Percentiles rank a stretch among this genome's conserved stretches.
Evolutionary conservation across 208 protist species (phyloP).

Genomic region (Crithidia sp.): DNA sequence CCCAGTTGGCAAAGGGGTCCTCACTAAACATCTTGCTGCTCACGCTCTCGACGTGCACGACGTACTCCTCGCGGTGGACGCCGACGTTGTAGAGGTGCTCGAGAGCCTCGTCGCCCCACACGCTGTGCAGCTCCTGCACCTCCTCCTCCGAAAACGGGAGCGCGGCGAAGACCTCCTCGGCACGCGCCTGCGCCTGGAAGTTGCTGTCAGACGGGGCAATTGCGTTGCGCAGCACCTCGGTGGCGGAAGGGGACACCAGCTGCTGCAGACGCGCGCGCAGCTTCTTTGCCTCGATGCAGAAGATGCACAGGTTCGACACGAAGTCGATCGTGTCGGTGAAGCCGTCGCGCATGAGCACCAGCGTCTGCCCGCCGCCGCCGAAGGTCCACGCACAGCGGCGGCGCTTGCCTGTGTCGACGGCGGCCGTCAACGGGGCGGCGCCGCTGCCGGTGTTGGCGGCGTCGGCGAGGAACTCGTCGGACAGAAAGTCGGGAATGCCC

Average conservation of each 20-base stretch:
- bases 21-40: conserved; percentile 58
- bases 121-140: conserved; percentile 45
- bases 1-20: conserved; percentile 75
- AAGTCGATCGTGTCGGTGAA: conserved; percentile 90
- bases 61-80: conserved; percentile 78
- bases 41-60: conserved; percentile 72
- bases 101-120: conserved; percentile 62
- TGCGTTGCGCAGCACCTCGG: conserved; percentile 64
- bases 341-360: conserved; percentile 84
- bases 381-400: conserved; percentile 73
- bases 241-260: conserved; percentile 70
- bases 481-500: conserved; percentile 56
- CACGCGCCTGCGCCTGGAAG: conserved; percentile 1
- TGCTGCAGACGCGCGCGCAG: conserved; percentile 66
- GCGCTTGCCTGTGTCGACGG: conserved; percentile 62
- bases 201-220: conserved; percentile 15
- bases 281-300: conserved; percentile 78
- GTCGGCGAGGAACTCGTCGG: conserved; percentile 65
- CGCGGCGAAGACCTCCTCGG: conserved; percentile 33
- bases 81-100: conserved; percentile 71
- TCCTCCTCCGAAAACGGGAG: conserved; percentile 66
- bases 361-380: conserved; percentile 64
- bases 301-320: conserved; percentile 82
- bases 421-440: conserved; percentile 20
- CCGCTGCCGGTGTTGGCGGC: conserved; percentile 30